Percentiles rank a stretch among this genome's conserved stretches.
phyloP scores from a whole-genome alignment of 208 protist species.

The Leishmania lainsoni region DNA sequence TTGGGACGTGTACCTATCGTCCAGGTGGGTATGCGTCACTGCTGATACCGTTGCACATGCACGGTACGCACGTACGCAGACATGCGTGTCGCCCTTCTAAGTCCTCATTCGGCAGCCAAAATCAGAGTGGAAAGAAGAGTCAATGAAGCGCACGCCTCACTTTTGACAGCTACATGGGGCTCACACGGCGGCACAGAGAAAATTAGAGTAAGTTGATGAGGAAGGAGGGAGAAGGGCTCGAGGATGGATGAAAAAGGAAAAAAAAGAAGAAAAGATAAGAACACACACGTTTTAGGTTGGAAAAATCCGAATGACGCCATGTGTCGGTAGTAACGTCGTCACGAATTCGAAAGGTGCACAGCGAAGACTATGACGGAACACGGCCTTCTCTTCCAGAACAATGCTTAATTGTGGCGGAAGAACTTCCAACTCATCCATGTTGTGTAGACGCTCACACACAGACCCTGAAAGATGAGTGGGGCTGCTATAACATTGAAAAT shows the following conservation, averaged over 20 bases:
- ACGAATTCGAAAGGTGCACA: neutral
- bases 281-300: neutral
- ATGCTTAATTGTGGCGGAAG: slow-evolving; percentile 71
- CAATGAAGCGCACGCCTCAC: neutral
- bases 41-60: neutral
- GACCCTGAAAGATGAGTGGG: slow-evolving; percentile 29
- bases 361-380: neutral
- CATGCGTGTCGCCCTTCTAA: neutral
- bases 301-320: neutral
- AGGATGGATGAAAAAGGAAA: too few relatives aligned
- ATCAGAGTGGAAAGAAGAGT: neutral
- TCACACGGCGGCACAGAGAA: neutral
- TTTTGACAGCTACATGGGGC: neutral
- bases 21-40: neutral
- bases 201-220: neutral
- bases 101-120: neutral
- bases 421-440: slow-evolving; percentile 88
- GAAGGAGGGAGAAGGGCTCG: neutral
- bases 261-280: neutral
- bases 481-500: slow-evolving; percentile 39
- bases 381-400: too few relatives aligned
- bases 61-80: neutral
- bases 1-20: neutral
- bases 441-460: slow-evolving; percentile 54
- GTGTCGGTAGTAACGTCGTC: neutral